A percentile compares a stretch with the other conserved stretches of the same genome.
phyloP scores from a whole-genome alignment of 352 stramenopile genomes.

The Pythium aphanidermatum region DNA sequence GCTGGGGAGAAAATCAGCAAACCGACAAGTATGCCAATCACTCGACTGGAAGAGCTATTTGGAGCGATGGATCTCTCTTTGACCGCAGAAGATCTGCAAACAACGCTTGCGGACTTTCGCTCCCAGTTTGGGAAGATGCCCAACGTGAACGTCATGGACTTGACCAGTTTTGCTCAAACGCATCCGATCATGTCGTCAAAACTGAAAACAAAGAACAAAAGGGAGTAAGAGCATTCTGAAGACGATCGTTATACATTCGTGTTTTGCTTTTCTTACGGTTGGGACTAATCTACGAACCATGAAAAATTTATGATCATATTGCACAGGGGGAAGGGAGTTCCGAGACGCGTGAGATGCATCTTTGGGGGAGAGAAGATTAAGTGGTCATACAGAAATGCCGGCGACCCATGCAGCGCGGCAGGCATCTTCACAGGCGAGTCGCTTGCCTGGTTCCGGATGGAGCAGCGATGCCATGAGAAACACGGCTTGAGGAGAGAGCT shows the following conservation, averaged over 20 bases:
- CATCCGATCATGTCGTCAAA: constrained; percentile 22
- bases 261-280: constrained; percentile 1
- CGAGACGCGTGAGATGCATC: too few species aligned
- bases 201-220: constrained; percentile 1
- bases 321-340: constrained; percentile 14
- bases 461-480: constrained; percentile 74
- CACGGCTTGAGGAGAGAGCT: constrained; percentile 52
- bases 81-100: constrained; percentile 23
- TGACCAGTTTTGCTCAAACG: constrained; percentile 44
- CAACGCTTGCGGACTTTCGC: constrained; percentile 26
- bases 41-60: constrained; percentile 39
- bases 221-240: not conserved
- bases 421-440: constrained; percentile 77
- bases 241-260: constrained; percentile 11
- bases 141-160: constrained; percentile 59
- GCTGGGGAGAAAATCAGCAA: constrained; percentile 2
- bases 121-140: constrained; percentile 29
- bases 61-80: constrained; percentile 27
- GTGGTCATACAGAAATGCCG: constrained; percentile 18
- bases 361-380: too few species aligned
- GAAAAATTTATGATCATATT: constrained; percentile 17
- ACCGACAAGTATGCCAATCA: constrained; percentile 34
- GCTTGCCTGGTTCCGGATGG: constrained; percentile 77
- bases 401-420: constrained; percentile 69
- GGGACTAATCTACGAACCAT: constrained; percentile 9